These are phyloP conservation scores for Mortierella sp. DNA, from an alignment of 371 early-diverging fungal genomes.

Conservation along the genomic window DNA sequence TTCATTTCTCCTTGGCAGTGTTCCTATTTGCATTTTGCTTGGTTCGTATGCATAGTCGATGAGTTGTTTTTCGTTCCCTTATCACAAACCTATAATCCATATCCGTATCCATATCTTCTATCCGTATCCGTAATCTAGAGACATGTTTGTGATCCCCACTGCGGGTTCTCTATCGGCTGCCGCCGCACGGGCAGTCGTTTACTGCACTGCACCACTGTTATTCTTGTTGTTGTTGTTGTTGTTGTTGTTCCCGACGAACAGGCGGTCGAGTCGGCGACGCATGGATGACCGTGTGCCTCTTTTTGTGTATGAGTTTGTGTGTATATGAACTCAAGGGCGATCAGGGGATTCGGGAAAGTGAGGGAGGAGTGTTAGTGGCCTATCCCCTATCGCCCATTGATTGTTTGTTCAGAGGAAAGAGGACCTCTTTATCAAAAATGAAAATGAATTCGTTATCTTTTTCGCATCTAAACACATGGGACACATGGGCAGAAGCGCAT, in stretches of 20 bases:
- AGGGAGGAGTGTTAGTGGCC: background rate
- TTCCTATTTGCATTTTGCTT: background rate
- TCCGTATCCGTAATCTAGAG: background rate
- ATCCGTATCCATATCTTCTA: slow-evolving; percentile 1
- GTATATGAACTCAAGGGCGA: background rate
- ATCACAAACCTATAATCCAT: background rate
- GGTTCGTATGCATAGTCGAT: background rate
- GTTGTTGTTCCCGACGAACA: background rate
- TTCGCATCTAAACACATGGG: slow-evolving; percentile 34
- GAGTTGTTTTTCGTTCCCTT: background rate
- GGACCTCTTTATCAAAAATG: background rate
- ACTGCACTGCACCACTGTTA: background rate
- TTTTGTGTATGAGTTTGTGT: background rate
- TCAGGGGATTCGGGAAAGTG: background rate
- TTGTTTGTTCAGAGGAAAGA: background rate
- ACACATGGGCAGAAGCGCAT: slow-evolving; percentile 36
- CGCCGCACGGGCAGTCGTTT: too few species aligned
- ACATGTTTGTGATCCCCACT: background rate
- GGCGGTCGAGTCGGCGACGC: background rate
- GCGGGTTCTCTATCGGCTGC: background rate
- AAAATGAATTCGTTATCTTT: slow-evolving; percentile 10
- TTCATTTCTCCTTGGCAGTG: background rate
- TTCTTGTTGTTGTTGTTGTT: background rate
- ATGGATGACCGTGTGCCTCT: background rate
- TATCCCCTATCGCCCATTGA: background rate